phyloP scores from a whole-genome alignment of 306 rosid genomes.

The Datisca glomerata region DNA sequence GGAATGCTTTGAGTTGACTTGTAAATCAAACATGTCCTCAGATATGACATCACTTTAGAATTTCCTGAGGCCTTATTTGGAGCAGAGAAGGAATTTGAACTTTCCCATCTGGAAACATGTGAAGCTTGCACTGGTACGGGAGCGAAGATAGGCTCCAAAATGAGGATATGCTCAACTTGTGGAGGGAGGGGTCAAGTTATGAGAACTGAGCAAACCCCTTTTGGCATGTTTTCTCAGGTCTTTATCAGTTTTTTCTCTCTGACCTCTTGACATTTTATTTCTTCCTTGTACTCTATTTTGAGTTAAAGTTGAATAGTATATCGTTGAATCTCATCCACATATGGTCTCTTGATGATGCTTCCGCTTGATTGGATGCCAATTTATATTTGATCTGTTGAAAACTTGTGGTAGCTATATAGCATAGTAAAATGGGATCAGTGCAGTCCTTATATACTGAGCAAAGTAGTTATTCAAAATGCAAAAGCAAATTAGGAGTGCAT shows the following conservation, averaged over 20 bases:
- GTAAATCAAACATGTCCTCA: constrained; percentile 33
- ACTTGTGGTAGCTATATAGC: no score
- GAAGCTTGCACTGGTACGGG: constrained; percentile 85
- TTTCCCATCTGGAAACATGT: constrained; percentile 93
- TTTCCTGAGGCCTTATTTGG: constrained; percentile 90
- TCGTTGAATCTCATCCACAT: no score
- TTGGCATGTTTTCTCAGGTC: constrained; percentile 98
- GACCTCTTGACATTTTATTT: constrained; percentile 7
- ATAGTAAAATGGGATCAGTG: no score
- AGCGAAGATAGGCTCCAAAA: constrained; percentile 72
- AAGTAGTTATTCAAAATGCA: no score
- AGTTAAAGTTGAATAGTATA: not conserved
- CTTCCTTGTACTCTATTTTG: constrained; percentile 9
- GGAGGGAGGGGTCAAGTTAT: constrained; percentile 99
- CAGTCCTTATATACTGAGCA: no score
- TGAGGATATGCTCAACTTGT: constrained; percentile 87
- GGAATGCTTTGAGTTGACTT: constrained; percentile 13
- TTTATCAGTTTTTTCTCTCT: constrained; percentile 10
- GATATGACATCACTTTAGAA: constrained; percentile 78
- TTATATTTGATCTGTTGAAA: no score
- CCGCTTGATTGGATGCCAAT: no score
- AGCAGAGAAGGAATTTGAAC: constrained; percentile 82
- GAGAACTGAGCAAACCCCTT: constrained; percentile 99
- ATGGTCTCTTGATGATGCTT: no score
- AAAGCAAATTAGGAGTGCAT: no score